Evolutionary conservation across 208 protist species (phyloP).

Genomic region (Leptomonas seymouri): DNA sequence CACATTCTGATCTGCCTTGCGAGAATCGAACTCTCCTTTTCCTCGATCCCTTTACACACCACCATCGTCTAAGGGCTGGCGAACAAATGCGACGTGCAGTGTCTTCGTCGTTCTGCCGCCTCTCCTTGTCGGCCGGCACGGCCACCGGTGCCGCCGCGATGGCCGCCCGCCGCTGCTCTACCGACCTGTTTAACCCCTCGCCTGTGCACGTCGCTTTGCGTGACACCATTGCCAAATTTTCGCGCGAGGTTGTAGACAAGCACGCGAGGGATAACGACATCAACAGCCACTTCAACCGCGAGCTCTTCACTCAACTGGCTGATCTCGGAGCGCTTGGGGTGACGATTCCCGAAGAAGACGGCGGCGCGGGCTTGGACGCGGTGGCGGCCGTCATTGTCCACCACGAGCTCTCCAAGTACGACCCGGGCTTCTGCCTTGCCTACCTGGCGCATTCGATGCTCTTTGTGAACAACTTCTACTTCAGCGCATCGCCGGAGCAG

Average conservation of each 20-base stretch:
- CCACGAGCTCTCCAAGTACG: slow-evolving; percentile 81
- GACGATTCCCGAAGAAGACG: slow-evolving; percentile 91
- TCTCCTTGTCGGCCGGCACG: neutral
- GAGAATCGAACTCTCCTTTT: too few relatives aligned
- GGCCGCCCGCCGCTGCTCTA: slow-evolving; percentile 20
- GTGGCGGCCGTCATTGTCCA: slow-evolving; percentile 78
- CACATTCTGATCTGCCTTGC: too few relatives aligned
- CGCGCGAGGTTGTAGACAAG: slow-evolving; percentile 57
- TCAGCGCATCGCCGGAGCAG: slow-evolving; percentile 87
- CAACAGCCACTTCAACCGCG: slow-evolving; percentile 64
- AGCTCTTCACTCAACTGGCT: slow-evolving; percentile 94
- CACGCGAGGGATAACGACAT: slow-evolving; percentile 61
- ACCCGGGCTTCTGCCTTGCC: slow-evolving; percentile 79
- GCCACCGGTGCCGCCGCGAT: neutral
- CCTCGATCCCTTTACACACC: neutral
- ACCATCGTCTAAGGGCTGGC: neutral
- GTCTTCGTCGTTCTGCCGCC: slow-evolving; percentile 1
- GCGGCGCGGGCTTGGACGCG: slow-evolving; percentile 89
- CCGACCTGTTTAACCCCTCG: slow-evolving; percentile 67
- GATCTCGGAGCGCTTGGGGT: slow-evolving; percentile 96
- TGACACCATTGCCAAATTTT: slow-evolving; percentile 65
- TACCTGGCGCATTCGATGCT: slow-evolving; percentile 85
- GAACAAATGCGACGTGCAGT: slow-evolving; percentile 17
- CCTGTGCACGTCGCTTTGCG: slow-evolving; percentile 63
- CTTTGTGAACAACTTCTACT: slow-evolving; percentile 87